phyloP scores from a whole-genome alignment of 2,329 filamentous ascomycete genomes.

The Botrytis pseudocinerea region DNA sequence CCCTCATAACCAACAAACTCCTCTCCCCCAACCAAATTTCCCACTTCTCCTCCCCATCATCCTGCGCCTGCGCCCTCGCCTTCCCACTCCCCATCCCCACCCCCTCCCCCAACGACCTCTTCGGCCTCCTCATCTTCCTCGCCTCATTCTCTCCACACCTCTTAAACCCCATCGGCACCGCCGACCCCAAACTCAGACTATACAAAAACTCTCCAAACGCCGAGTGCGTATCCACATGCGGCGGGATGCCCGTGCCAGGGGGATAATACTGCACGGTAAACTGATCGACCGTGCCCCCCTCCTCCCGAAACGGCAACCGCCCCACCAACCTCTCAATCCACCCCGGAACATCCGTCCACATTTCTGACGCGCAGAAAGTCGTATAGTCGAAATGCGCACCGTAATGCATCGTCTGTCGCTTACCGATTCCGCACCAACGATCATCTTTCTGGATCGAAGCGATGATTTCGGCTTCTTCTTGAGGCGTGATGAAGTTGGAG shows the following conservation, averaged over 20 bases:
- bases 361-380: slow-evolving; percentile 3
- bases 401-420: slow-evolving; percentile 8
- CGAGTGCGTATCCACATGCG: slow-evolving; percentile 60
- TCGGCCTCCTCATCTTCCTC: slow-evolving; percentile 13
- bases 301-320: neutral
- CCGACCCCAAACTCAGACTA: slow-evolving; percentile 20
- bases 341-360: neutral
- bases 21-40: slow-evolving; percentile 22
- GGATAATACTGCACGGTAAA: slow-evolving; percentile 62
- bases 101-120: neutral
- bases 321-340: neutral
- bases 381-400: slow-evolving; percentile 19
- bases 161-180: slow-evolving; percentile 1
- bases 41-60: slow-evolving; percentile 2
- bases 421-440: slow-evolving; percentile 4
- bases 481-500: neutral
- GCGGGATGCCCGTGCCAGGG: slow-evolving; percentile 59
- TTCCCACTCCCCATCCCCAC: neutral
- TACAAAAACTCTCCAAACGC: slow-evolving; percentile 44
- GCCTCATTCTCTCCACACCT: slow-evolving; percentile 8
- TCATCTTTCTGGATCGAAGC: neutral
- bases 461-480: slow-evolving; percentile 11
- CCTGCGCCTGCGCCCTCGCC: neutral
- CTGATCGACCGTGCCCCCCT: slow-evolving; percentile 48
- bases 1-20: slow-evolving; percentile 24